Base-by-base conservation (phyloP, 805 yeast genomes). In the Hanseniaspora nectarophila region DNA sequence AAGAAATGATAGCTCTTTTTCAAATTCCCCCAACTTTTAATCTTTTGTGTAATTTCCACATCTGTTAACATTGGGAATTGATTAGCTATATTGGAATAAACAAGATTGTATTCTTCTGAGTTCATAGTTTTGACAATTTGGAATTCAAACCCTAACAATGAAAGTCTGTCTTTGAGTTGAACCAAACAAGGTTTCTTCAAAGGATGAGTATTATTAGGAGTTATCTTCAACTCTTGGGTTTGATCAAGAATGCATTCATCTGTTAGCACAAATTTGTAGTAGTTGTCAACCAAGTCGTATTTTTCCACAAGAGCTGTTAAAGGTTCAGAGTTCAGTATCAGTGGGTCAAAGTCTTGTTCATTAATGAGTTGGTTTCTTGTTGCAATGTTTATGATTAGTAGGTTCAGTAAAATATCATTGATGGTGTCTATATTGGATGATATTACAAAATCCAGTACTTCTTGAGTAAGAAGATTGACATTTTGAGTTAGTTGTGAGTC, bases 21-120 rank as follows among this genome's bases (percentile, higher is more conserved):
- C 18, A 49, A 16, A 20, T 42, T 42, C 5, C 53, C 53, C 53
- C 53, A 49, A 12, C 20, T 8, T 2, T 34, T 16, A n/a, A 49
- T 49, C 6, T 26, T 13, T 2, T 37, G 31, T 7, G 33, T 18
- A 15, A 49, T 49, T 18, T 34, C 46, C 2, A 23, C 9, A 49
- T 49, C 53, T 4, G 12, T 34, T 3, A 34, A 34, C 6, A n/a
- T 15, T 5, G 45, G 45, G 21, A 33, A 42, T 16, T 20, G 28
- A 20, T 34, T 40, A 12, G 46, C 26, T 26, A 49, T 33, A 26
- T 28, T 49, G 13, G 28, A 24, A 20, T 49, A 49, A 26, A 49
- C 37, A 20, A 26, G 23, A 6, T 49, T 34, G n/a, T 49, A 49
- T 7, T 49, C 53, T 16, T 34, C 24, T 8, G 32, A 24, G 31